Conservation (phyloP, 164 flowering plant species). For the Taxillus chinensis region DNA sequence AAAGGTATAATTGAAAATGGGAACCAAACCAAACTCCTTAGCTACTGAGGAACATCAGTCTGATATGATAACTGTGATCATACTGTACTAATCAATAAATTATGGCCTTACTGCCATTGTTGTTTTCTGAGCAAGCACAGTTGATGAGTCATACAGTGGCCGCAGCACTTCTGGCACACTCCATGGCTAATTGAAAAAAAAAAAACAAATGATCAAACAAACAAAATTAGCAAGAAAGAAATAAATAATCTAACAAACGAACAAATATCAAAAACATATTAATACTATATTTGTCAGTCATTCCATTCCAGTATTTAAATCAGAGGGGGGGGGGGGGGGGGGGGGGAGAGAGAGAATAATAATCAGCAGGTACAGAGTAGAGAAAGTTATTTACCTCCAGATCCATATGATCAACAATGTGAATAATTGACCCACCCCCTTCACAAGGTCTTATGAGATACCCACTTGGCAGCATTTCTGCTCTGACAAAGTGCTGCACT, state of each 20-base stretch:
- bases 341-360: neutral
- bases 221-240: too few relatives aligned
- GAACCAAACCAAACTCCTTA: neutral
- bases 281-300: too few relatives aligned
- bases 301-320: neutral
- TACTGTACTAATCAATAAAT: neutral
- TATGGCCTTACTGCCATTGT: slow-evolving; percentile 64
- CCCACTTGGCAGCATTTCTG: slow-evolving; percentile 95
- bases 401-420: slow-evolving; percentile 94
- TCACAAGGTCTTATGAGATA: slow-evolving; percentile 94
- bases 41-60: neutral
- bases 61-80: neutral
- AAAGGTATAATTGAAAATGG: neutral
- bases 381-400: slow-evolving; percentile 47
- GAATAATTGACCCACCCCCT: slow-evolving; percentile 95
- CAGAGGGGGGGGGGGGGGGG: too few relatives aligned
- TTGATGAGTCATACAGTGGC: slow-evolving; percentile 89
- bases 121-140: slow-evolving; percentile 78
- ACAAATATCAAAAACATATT: too few relatives aligned
- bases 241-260: too few relatives aligned
- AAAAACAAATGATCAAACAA: neutral
- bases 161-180: slow-evolving; percentile 96
- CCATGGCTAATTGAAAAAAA: slow-evolving; percentile 45
- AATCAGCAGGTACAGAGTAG: neutral
- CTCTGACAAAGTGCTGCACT: slow-evolving; percentile 82